Percentiles rank a stretch among this genome's conserved stretches.
These are phyloP conservation scores for Albatrellus ellisii DNA, from an alignment of 768 basidiomycete species.

Conservation along the genomic window DNA sequence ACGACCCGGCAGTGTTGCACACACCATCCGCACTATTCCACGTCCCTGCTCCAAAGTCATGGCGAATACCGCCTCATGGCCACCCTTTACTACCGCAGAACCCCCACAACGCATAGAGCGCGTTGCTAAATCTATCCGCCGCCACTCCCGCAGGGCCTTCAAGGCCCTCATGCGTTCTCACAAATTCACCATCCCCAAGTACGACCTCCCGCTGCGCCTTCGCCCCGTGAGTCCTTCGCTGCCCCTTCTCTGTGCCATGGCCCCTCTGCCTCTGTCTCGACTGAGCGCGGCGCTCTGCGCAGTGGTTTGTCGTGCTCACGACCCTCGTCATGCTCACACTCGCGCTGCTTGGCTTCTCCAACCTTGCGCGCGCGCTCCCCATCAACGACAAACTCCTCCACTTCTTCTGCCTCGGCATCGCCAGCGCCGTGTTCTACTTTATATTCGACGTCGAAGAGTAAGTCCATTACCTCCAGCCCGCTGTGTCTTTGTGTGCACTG, in stretches of 20 bases:
- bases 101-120: not conserved
- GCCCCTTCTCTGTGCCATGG: not conserved
- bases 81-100: not conserved
- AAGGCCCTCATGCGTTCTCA: constrained; percentile 66
- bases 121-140: constrained; percentile 18
- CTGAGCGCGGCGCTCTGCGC: not conserved
- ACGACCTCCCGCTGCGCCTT: constrained; percentile 57
- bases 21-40: no score
- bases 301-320: constrained; percentile 81
- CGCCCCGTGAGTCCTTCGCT: constrained; percentile 39
- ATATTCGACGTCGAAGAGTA: constrained; percentile 84
- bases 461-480: constrained; percentile 18
- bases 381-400: constrained; percentile 73
- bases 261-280: not conserved
- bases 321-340: constrained; percentile 52
- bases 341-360: constrained; percentile 68
- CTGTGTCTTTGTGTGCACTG: not conserved
- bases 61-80: not conserved
- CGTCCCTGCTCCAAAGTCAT: not conserved
- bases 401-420: constrained; percentile 62
- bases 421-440: constrained; percentile 77
- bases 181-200: constrained; percentile 45
- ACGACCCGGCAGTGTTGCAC: no score
- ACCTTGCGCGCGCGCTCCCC: constrained; percentile 48
- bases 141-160: constrained; percentile 28